Base-by-base conservation (phyloP, 2,329 filamentous ascomycete genomes). In the Ophiosphaerella narmari region DNA sequence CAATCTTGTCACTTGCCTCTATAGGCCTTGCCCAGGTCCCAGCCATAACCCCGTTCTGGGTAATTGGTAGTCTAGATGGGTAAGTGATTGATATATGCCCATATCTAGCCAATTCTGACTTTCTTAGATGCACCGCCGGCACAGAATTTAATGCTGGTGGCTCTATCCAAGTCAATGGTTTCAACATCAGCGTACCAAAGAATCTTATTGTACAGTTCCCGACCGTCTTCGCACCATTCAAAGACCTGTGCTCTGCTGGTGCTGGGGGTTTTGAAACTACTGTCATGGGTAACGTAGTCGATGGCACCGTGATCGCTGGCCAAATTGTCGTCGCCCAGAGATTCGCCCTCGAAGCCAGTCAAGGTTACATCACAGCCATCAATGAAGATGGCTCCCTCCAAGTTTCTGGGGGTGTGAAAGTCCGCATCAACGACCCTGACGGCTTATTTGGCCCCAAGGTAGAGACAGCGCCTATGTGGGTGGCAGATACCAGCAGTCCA, bases 161-260 rank as follows among this genome's bases (percentile, higher is more conserved):
- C 7, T 66, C 66, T 12, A 74, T 82, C 13, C 62, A 63, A 0
- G 74, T 82, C 42, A 78, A 78, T 39, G 77, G 77, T 0, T 78
- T 75, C 56, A 68, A 57, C 13, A 74, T 82, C 39, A 71, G 63
- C 8, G 76, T 82, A 2, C 79, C 79, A 3, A 73, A 80, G 62
- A 82, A 82, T 51, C 54, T 81, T 21, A 72, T 80, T 7, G 77
- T 80, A 3, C 74, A 79, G 42, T 80, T 81, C 35, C 79, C 78
- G 0, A 75, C 74, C 3, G 73, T 75, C 11, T 79, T 72, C 55
- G 71, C 79, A 23, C 76, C 78, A 0, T 81, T 72, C 37, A 57
- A 51, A 4, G 51, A 70, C 9, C 57, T 74, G 18, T 68, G 66
- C 43, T 42, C 31, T 5, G 66, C 59, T 21, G 60, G 55, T 9